Conservation (phyloP, 129 eudicot genomes). For the Saposhnikovia divaricata region DNA sequence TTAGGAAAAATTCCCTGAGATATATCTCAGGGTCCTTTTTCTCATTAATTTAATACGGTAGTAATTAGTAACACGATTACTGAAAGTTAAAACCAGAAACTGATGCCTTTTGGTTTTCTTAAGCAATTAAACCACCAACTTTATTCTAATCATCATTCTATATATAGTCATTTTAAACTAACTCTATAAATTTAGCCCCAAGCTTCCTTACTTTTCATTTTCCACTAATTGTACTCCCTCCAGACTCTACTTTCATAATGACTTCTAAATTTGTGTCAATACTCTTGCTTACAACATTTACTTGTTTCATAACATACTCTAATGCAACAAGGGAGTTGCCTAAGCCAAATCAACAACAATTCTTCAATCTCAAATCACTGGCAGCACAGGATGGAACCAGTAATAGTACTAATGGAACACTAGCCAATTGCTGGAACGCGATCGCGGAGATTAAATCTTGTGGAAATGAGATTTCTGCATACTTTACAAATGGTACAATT, state of each 20-base stretch:
- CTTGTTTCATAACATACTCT: neutral
- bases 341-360: neutral
- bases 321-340: neutral
- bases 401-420: neutral
- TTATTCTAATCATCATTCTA: neutral
- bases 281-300: neutral
- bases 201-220: neutral
- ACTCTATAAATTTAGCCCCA: neutral
- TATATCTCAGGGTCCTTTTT: too few relatives aligned
- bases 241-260: neutral
- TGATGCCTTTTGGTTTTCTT: neutral
- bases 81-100: neutral
- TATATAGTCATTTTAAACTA: neutral
- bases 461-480: conserved; percentile 33
- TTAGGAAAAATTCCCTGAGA: too few relatives aligned
- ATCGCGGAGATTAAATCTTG: conserved; percentile 33
- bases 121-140: neutral
- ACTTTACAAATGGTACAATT: conserved; percentile 19
- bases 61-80: neutral
- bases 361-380: neutral
- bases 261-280: neutral
- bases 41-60: too few relatives aligned
- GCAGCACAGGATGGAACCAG: neutral
- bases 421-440: conserved; percentile 30
- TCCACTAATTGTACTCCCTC: neutral